A percentile compares a stretch with the other conserved stretches of the same genome.
Evolutionary conservation across 177 flowering plant genomes (phyloP).

Genomic region (Vitis hybrid): DNA sequence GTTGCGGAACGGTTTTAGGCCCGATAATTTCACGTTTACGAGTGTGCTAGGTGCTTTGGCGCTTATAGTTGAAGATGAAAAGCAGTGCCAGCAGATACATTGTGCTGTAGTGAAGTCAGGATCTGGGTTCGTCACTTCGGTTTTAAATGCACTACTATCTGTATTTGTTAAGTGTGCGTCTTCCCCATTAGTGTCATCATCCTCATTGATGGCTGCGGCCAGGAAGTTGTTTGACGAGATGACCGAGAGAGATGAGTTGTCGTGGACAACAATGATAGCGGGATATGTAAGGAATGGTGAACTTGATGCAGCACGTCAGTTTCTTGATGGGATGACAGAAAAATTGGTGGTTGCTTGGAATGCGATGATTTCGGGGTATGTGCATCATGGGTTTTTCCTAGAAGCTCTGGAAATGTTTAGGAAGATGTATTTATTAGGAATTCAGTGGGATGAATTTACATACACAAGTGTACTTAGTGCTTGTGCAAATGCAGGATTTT

Average conservation of each 20-base stretch:
- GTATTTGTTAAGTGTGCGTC: conserved; percentile 62
- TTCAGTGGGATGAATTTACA: conserved; percentile 48
- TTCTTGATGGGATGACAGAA: conserved; percentile 58
- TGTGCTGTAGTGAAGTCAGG: conserved; percentile 61
- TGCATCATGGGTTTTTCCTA: conserved; percentile 40
- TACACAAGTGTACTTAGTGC: conserved; percentile 47
- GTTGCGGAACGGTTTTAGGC: conserved; percentile 37
- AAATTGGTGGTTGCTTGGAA: conserved; percentile 66
- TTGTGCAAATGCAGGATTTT: conserved; percentile 48
- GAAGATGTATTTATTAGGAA: conserved; percentile 44
- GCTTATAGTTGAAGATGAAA: conserved; percentile 41
- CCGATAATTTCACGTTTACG: conserved; percentile 61
- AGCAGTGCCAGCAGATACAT: conserved; percentile 61
- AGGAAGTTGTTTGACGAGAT: conserved; percentile 61
- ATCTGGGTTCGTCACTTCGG: conserved; percentile 39
- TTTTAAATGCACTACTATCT: conserved; percentile 63
- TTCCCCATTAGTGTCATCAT: conserved; percentile 26
- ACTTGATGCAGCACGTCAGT: conserved; percentile 45
- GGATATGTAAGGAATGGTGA: conserved; percentile 70
- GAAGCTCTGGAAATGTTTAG: conserved; percentile 62
- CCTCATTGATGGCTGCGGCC: conserved; percentile 37
- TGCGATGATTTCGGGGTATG: conserved; percentile 67
- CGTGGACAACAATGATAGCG: conserved; percentile 79
- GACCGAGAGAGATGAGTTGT: conserved; percentile 55
- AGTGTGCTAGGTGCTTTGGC: conserved; percentile 47